Evolutionary conservation across 2,329 filamentous ascomycete genomes (phyloP).

Genomic region (Epicoccum nigrum): DNA sequence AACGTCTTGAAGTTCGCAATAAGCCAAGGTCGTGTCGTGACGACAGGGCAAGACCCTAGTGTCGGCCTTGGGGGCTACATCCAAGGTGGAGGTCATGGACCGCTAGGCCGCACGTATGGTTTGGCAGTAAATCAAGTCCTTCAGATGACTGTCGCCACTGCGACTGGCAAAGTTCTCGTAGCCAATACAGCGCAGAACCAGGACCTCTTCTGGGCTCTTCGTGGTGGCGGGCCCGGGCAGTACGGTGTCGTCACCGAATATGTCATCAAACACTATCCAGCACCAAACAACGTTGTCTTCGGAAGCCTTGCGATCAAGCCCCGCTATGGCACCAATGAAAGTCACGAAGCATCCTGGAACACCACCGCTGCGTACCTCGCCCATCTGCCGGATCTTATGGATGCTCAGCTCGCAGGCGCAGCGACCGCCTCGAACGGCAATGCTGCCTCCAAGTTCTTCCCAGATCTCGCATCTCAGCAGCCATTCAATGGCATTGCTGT

Average conservation of each 20-base stretch:
- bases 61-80: slow-evolving; percentile 54
- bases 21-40: slow-evolving; percentile 5
- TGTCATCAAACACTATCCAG: slow-evolving; percentile 23
- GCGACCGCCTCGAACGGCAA: slow-evolving; percentile 20
- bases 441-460: slow-evolving; percentile 4
- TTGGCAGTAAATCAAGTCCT: slow-evolving; percentile 24
- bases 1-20: slow-evolving; percentile 1
- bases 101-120: slow-evolving; percentile 52
- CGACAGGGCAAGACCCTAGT: slow-evolving; percentile 30
- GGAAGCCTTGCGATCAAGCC: slow-evolving; percentile 16
- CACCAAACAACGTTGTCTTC: slow-evolving; percentile 15
- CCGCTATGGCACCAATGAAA: slow-evolving; percentile 7
- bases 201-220: slow-evolving; percentile 27
- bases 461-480: not conserved
- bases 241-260: slow-evolving; percentile 23
- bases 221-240: slow-evolving; percentile 20
- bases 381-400: slow-evolving; percentile 37
- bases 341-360: slow-evolving; percentile 32
- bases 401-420: slow-evolving; percentile 32
- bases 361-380: slow-evolving; percentile 24
- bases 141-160: slow-evolving; percentile 17
- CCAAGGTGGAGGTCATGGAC: slow-evolving; percentile 59
- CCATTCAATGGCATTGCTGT: slow-evolving; percentile 18
- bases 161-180: slow-evolving; percentile 15
- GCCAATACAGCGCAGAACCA: slow-evolving; percentile 17